Evolutionary conservation across 2,329 filamentous ascomycete species (phyloP).

Genomic region (Aspergillus spinulosporus): DNA sequence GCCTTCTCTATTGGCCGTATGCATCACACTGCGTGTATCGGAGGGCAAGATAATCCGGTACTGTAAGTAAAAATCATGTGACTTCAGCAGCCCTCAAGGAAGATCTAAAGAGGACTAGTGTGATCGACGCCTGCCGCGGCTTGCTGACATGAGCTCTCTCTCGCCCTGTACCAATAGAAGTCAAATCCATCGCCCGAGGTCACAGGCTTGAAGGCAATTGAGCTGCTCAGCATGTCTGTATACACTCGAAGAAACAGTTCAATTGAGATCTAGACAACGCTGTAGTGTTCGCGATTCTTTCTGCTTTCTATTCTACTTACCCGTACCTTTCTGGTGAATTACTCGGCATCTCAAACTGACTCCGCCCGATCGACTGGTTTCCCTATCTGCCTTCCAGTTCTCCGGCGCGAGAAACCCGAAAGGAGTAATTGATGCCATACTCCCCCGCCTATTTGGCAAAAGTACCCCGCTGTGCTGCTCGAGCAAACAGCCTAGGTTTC

Average conservation of each 20-base stretch:
- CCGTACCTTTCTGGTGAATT: not conserved
- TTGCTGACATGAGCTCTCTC: conserved; percentile 10
- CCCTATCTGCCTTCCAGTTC: conserved; percentile 19
- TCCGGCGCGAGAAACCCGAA: conserved; percentile 15
- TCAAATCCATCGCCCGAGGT: not conserved
- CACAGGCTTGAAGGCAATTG: not conserved
- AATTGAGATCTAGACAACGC: not conserved
- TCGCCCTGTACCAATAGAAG: conserved; percentile 1
- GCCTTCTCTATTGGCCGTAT: conserved; percentile 26
- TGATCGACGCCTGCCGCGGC: not conserved
- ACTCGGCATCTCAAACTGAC: conserved; percentile 3
- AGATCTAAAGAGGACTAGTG: not conserved
- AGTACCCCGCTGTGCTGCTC: conserved; percentile 28
- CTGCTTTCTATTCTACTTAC: not conserved
- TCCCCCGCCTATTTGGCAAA: conserved; percentile 26
- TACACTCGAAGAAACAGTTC: not conserved
- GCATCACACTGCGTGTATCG: conserved; percentile 27
- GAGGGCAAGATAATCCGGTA: conserved; percentile 29
- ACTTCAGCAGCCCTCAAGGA: conserved; percentile 24
- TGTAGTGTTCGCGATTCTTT: not conserved
- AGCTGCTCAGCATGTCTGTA: not conserved
- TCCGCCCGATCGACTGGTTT: conserved; percentile 12
- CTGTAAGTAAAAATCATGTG: conserved; percentile 25
- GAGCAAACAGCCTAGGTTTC: conserved; percentile 18
- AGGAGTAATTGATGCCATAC: conserved; percentile 34